Evolutionary conservation across 345 rosid species (phyloP).

Genomic region (Populus davidiana): DNA sequence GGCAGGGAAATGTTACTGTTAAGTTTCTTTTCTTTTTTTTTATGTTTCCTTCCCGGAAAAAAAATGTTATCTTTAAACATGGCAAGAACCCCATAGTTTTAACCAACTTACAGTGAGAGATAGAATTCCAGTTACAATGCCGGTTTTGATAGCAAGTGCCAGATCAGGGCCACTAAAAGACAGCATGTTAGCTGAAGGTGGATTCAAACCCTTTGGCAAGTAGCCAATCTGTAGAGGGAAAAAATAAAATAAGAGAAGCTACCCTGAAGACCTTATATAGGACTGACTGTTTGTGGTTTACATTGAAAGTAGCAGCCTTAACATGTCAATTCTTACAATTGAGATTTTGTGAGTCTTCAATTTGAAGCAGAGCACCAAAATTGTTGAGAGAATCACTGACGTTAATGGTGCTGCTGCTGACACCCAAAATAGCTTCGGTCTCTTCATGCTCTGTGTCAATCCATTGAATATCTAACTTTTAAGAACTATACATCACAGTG

Average conservation of each 20-base stretch:
- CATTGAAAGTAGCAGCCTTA: neutral
- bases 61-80: neutral
- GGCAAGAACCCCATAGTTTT: neutral
- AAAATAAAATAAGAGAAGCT: neutral
- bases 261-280: neutral
- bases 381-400: conserved; percentile 72
- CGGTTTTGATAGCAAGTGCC: conserved; percentile 77
- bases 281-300: neutral
- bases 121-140: conserved; percentile 79
- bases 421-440: conserved; percentile 91
- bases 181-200: conserved; percentile 82
- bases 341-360: conserved; percentile 64
- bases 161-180: conserved; percentile 54
- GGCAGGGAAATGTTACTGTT: neutral
- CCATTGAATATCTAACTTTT: conserved; percentile 13
- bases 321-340: conserved; percentile 45
- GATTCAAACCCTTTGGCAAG: conserved; percentile 90
- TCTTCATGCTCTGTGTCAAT: conserved; percentile 62
- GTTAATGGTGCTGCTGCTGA: conserved; percentile 91
- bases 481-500: neutral
- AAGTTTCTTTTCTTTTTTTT: neutral
- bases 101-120: conserved; percentile 75
- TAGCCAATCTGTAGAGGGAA: conserved; percentile 63
- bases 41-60: neutral
- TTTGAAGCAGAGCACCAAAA: conserved; percentile 47